These are phyloP conservation scores for Zymoseptoria ardabiliae DNA, from an alignment of 2,329 filamentous ascomycete species.

Conservation along the genomic window DNA sequence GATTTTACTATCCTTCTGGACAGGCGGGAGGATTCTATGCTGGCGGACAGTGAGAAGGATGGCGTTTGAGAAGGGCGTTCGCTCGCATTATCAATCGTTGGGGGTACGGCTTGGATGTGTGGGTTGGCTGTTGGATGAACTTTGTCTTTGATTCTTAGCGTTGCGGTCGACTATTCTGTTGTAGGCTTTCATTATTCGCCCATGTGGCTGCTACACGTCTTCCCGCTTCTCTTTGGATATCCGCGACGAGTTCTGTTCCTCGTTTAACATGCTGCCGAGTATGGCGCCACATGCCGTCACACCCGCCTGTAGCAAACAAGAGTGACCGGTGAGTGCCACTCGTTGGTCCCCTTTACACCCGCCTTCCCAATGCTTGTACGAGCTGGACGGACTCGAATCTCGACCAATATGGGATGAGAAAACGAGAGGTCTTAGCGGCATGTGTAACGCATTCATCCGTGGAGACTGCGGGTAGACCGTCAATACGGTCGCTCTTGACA, in stretches of 20 bases:
- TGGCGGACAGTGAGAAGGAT: background rate
- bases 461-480: background rate
- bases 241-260: too few species aligned
- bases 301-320: too few species aligned
- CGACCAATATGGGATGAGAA: too few species aligned
- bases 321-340: too few species aligned
- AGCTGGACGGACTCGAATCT: too few species aligned
- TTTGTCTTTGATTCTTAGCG: background rate
- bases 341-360: too few species aligned
- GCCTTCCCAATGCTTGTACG: too few species aligned
- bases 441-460: background rate
- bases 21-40: background rate
- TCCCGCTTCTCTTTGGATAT: too few species aligned
- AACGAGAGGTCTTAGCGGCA: too few species aligned
- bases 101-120: background rate
- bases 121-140: background rate
- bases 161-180: background rate
- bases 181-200: background rate
- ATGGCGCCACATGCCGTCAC: too few species aligned
- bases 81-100: background rate
- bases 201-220: background rate
- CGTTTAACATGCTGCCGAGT: too few species aligned
- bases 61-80: background rate
- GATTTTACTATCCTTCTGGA: constrained; percentile 19
- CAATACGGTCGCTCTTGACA: too few species aligned